Base-by-base conservation (phyloP, 192 early-diverging fungal genomes). In the Entophlyctis luteolus region DNA sequence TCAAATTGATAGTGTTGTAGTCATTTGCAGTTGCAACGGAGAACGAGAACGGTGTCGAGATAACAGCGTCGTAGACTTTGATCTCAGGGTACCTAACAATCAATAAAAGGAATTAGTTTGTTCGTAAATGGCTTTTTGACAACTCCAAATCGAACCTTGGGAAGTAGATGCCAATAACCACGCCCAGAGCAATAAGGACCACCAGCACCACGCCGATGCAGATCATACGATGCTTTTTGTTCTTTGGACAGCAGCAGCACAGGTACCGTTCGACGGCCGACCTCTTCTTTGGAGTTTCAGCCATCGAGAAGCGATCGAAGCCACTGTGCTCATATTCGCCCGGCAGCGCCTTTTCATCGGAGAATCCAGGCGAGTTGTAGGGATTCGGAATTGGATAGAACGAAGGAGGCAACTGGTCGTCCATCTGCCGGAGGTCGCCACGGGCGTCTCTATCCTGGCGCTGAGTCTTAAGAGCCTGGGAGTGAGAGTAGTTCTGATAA, bases 151-250 rank as follows among this genome's bases (percentile, higher is more conserved):
- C 59, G 25, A 53, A 70, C 68, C 38, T 22, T 10, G 68, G 68
- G 28, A 60, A 70, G 59, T 36, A 70, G 32, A 70, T 33, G 25
- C 10, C 36, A 14, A 53, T 62, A 60, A 71, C 47, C 2, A 71
- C 55, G 14, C 36, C 70, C 4, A 65, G 10, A 28, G 49, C 34
- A 31, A 32, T 49, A 12, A 60, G 34, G 4, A 70, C 54, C 0
- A 59, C 31, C 47, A 70, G 27, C 18, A 62, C 2, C 10, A 70
- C 48, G 2, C 23, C 39, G 6, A 27, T n/a, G 39, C 68, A 70
- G 28, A 70, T 62, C 34, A 62, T 62, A n/a, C 68, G 32, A 60
- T 36, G 48, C 68, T 59, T 28, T 16, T 55, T 55, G 4, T 56
- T 29, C 48, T 29, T 52, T 3, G 68, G 68, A 6, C 59, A n/a